A percentile compares a stretch with the other conserved stretches of the same genome.
phyloP scores from a whole-genome alignment of 2,329 filamentous ascomycete genomes.

The Cordyceps cateniannulata region DNA sequence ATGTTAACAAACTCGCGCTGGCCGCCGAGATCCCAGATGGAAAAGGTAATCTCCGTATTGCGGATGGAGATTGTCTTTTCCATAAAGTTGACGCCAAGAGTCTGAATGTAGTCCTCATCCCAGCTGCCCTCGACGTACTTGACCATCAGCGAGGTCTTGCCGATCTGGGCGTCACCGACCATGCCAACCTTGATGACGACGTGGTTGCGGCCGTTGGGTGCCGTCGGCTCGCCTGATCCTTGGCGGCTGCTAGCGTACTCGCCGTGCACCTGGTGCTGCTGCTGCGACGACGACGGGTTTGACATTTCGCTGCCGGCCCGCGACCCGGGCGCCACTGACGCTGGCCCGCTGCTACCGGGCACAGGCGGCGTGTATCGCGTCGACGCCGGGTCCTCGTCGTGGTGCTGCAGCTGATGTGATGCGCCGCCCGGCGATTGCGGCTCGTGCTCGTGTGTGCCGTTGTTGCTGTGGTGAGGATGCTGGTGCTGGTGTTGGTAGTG shows the following conservation, averaged over 20 bases:
- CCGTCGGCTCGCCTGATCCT: slow-evolving; percentile 27
- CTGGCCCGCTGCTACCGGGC: slow-evolving; percentile 14
- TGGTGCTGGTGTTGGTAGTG: neutral
- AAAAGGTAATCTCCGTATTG: slow-evolving; percentile 99
- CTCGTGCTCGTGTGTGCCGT: slow-evolving; percentile 36
- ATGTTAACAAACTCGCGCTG: slow-evolving; percentile 99
- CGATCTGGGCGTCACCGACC: slow-evolving; percentile 98
- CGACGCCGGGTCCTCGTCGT: slow-evolving; percentile 37
- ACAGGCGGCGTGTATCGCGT: slow-evolving; percentile 36
- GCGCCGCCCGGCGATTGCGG: slow-evolving; percentile 40
- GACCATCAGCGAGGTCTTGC: slow-evolving; percentile 98
- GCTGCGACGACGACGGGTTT: slow-evolving; percentile 25
- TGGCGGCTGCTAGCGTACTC: slow-evolving; percentile 35
- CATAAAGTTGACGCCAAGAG: slow-evolving; percentile 98
- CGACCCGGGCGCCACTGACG: slow-evolving; percentile 28
- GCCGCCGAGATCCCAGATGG: slow-evolving; percentile 96
- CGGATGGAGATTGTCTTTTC: slow-evolving; percentile 99
- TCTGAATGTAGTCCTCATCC: slow-evolving; percentile 99
- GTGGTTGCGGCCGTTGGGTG: slow-evolving; percentile 51
- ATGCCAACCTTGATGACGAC: slow-evolving; percentile 99
- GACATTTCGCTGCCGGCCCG: slow-evolving; percentile 51
- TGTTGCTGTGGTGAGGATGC: slow-evolving; percentile 18
- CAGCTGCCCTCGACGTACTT: slow-evolving; percentile 99
- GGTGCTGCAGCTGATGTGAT: slow-evolving; percentile 37
- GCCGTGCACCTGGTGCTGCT: slow-evolving; percentile 30